These are phyloP conservation scores for Breviolum minutum DNA, from an alignment of 73 alveolate species.

Conservation along the genomic window DNA sequence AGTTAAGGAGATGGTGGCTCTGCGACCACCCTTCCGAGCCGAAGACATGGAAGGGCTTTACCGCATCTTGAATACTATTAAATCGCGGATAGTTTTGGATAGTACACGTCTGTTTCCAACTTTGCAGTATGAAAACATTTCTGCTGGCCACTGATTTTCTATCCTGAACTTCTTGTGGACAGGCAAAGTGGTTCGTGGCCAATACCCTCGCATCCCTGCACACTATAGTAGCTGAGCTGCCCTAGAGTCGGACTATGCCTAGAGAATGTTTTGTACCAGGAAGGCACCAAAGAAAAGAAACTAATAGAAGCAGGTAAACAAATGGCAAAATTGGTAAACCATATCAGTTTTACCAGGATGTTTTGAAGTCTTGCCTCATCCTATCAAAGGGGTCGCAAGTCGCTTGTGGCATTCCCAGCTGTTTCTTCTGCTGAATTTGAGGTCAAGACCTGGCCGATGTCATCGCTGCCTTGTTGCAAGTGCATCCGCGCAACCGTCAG, in stretches of 20 bases:
- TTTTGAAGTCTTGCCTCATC: background rate
- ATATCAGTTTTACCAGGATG: background rate
- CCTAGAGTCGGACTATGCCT: background rate
- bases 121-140: background rate
- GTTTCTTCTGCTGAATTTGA: background rate
- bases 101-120: too few species aligned
- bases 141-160: background rate
- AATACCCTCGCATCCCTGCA: constrained; percentile 92
- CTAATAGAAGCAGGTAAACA: background rate
- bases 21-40: constrained; percentile 97
- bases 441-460: constrained; percentile 89
- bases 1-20: constrained; percentile 96
- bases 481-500: constrained; percentile 43
- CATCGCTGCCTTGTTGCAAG: constrained; percentile 73
- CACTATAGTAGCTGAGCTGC: constrained; percentile 51
- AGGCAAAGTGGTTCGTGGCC: constrained; percentile 95
- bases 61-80: constrained; percentile 56
- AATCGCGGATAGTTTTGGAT: background rate
- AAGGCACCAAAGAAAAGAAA: too few species aligned
- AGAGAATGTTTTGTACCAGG: too few species aligned
- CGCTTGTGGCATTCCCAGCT: too few species aligned
- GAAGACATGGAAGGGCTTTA: constrained; percentile 97
- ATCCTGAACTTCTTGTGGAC: background rate
- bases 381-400: background rate
- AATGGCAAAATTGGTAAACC: background rate